A percentile compares a stretch with the other conserved stretches of the same genome.
These are phyloP conservation scores for Tilletiopsis washingtonensis DNA, from an alignment of 1,284 basidiomycete species.

Conservation along the genomic window DNA sequence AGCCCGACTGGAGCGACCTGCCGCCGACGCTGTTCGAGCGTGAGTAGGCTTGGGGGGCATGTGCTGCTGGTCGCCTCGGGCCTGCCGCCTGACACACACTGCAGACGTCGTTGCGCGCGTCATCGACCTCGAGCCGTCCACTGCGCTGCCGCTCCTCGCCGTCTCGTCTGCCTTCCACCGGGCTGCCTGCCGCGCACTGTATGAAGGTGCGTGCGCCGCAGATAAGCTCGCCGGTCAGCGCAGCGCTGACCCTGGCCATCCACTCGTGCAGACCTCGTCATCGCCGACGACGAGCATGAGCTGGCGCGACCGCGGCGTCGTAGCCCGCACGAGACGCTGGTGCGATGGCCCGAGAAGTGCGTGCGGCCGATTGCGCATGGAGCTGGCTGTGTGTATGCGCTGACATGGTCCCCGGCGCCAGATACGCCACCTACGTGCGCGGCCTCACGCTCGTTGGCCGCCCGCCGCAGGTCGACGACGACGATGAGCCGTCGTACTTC, in stretches of 20 bases:
- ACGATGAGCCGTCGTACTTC: background rate
- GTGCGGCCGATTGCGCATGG: background rate
- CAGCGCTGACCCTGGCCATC: background rate
- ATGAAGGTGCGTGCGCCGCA: background rate
- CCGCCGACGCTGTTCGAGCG: too few relatives aligned
- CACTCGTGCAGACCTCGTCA: background rate
- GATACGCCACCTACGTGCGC: background rate
- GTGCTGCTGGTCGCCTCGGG: too few relatives aligned
- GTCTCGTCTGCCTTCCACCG: background rate
- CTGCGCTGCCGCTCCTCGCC: background rate
- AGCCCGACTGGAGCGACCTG: too few relatives aligned
- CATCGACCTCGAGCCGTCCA: too few relatives aligned
- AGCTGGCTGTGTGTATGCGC: background rate
- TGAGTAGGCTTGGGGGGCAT: too few relatives aligned
- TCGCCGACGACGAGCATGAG: background rate
- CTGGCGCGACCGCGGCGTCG: background rate
- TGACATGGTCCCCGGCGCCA: background rate
- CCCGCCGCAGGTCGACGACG: background rate
- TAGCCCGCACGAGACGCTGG: background rate
- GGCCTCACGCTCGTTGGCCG: background rate
- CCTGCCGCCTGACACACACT: too few relatives aligned
- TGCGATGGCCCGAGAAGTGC: background rate
- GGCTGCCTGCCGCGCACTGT: background rate
- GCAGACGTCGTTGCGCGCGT: too few relatives aligned
- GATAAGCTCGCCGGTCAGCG: background rate